phyloP scores from a whole-genome alignment of 2,329 filamentous ascomycete species.

The Neurospora crassa region DNA sequence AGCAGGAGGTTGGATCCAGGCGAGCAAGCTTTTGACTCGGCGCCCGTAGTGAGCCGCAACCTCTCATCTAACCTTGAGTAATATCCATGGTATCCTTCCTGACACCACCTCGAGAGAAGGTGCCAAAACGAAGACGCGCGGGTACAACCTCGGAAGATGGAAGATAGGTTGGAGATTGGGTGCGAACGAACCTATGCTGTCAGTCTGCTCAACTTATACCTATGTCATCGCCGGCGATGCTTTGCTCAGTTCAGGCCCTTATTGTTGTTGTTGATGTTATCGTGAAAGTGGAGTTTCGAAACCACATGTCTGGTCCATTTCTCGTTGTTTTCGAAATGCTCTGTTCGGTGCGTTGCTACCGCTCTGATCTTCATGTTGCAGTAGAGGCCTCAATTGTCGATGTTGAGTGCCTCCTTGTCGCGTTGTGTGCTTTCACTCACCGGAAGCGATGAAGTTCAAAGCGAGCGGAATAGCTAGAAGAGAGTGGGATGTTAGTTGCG shows the following conservation, averaged over 20 bases:
- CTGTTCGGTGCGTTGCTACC: slow-evolving; percentile 40
- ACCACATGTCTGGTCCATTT: not conserved
- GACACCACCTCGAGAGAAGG: slow-evolving; percentile 11
- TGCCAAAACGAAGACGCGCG: not conserved
- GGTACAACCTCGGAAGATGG: slow-evolving; percentile 5
- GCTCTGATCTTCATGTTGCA: slow-evolving; percentile 42
- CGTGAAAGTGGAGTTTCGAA: not conserved
- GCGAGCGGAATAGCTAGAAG: slow-evolving; percentile 63
- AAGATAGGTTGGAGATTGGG: slow-evolving; percentile 24
- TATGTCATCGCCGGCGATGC: not conserved
- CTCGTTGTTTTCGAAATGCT: slow-evolving; percentile 10
- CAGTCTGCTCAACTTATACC: slow-evolving; percentile 13
- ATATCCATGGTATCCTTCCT: slow-evolving; percentile 6
- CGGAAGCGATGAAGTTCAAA: slow-evolving; percentile 83
- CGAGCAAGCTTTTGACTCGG: slow-evolving; percentile 44
- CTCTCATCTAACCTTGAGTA: slow-evolving; percentile 7
- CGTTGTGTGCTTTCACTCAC: slow-evolving; percentile 53
- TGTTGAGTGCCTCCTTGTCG: slow-evolving; percentile 7
- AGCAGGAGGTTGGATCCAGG: slow-evolving; percentile 41
- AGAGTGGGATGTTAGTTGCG: slow-evolving; percentile 21
- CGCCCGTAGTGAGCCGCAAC: slow-evolving; percentile 79
- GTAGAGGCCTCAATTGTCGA: not conserved
- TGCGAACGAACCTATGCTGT: slow-evolving; percentile 29
- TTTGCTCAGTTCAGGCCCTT: not conserved
- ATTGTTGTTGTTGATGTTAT: not conserved